Conservation (phyloP, 208 protist species). For the Crithidia bombi region DNA sequence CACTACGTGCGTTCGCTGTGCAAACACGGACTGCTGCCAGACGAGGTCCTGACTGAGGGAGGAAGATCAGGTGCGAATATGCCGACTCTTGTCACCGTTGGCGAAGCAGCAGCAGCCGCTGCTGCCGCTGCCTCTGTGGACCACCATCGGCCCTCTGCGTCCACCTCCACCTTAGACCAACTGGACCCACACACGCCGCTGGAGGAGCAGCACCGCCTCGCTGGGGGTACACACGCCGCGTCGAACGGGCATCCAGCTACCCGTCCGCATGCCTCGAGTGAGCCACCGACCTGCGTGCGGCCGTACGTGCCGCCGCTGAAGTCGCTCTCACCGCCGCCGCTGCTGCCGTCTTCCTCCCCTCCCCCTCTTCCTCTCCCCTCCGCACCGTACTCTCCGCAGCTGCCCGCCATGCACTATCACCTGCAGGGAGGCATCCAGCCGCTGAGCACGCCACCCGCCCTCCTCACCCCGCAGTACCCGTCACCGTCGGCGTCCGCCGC, state of each 20-base stretch:
- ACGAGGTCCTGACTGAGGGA: constrained; percentile 29
- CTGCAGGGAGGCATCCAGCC: constrained; percentile 11
- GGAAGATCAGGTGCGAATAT: constrained; percentile 1
- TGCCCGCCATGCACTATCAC: constrained; percentile 13
- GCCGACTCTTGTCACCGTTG: constrained; percentile 10
- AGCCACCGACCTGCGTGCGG: background rate
- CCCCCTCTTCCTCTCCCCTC: background rate
- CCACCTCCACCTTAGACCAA: constrained; percentile 8
- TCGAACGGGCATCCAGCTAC: too few relatives aligned
- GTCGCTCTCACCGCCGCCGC: background rate
- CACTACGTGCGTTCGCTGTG: constrained; percentile 79
- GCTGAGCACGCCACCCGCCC: background rate
- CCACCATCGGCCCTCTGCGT: background rate
- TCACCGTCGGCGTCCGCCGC: background rate
- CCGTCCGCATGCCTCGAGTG: background rate
- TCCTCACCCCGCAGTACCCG: constrained; percentile 8
- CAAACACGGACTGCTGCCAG: constrained; percentile 65
- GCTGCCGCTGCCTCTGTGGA: constrained; percentile 13
- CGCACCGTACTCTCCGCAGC: constrained; percentile 4
- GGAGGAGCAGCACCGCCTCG: background rate
- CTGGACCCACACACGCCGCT: background rate
- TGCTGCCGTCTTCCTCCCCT: background rate
- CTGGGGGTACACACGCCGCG: background rate
- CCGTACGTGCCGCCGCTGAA: constrained; percentile 15
- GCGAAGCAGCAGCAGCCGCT: constrained; percentile 24